These are phyloP conservation scores for Sugiyamaella paludigena DNA, from an alignment of 1,139 yeast species.

Conservation along the genomic window DNA sequence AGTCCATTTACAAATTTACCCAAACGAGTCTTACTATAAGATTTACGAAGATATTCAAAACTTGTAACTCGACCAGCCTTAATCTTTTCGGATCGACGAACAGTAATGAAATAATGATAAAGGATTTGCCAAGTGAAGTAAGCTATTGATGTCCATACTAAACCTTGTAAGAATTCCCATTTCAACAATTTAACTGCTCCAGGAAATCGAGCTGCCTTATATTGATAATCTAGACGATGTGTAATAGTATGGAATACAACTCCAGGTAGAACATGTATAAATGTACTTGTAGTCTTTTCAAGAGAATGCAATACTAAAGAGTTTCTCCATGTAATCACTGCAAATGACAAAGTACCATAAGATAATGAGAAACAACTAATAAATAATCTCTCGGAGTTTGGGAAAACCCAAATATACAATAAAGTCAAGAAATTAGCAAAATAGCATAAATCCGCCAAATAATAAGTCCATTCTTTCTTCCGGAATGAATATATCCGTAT, in stretches of 20 bases:
- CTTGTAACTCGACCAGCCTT: conserved; percentile 85
- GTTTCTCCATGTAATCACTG: conserved; percentile 94
- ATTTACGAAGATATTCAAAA: conserved; percentile 74
- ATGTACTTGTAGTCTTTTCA: conserved; percentile 90
- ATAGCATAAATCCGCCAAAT: conserved; percentile 89
- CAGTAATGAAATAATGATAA: conserved; percentile 89
- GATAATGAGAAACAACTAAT: conserved; percentile 82
- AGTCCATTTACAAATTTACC: conserved; percentile 80
- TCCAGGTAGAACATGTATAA: conserved; percentile 90
- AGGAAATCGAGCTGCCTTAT: conserved; percentile 61
- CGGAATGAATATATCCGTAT: conserved; percentile 80
- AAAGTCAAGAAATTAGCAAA: conserved; percentile 75
- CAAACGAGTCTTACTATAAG: conserved; percentile 60
- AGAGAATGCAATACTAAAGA: conserved; percentile 87
- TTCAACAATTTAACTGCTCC: conserved; percentile 67
- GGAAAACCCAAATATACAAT: conserved; percentile 77
- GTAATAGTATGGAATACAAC: conserved; percentile 82
- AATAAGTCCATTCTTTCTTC: conserved; percentile 77
- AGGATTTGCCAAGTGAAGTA: conserved; percentile 89
- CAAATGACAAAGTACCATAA: conserved; percentile 87
- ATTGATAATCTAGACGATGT: conserved; percentile 66
- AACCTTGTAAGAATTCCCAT: conserved; percentile 73
- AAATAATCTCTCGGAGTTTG: conserved; percentile 67
- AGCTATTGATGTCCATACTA: conserved; percentile 75
- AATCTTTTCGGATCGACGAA: conserved; percentile 73